Percentiles rank a stretch among this genome's conserved stretches.
Evolutionary conservation across 768 basidiomycete genomes (phyloP).

Genomic region (Rhodocollybia butyracea): DNA sequence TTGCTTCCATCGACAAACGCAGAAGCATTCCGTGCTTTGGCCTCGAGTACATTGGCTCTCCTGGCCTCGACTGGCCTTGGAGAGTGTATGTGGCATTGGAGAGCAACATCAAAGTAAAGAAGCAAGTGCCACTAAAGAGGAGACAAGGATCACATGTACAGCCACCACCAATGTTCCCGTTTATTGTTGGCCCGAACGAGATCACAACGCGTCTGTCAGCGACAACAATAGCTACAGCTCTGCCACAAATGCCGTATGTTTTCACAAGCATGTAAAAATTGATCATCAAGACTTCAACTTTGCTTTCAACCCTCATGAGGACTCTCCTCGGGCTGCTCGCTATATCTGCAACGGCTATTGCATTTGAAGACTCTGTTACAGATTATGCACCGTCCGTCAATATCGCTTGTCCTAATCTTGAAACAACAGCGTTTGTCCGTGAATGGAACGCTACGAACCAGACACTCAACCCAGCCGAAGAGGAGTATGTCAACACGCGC

Average conservation of each 20-base stretch:
- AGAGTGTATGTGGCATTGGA: slow-evolving; percentile 58
- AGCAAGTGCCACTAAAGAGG: neutral
- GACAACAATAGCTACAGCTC: neutral
- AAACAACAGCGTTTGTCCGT: slow-evolving; percentile 46
- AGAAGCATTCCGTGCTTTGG: slow-evolving; percentile 76
- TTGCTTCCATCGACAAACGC: slow-evolving; percentile 68
- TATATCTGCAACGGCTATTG: neutral
- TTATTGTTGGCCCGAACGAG: neutral
- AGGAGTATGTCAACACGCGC: slow-evolving; percentile 43
- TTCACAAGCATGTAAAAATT: neutral
- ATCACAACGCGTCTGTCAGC: too few relatives aligned
- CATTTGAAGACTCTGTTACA: slow-evolving; percentile 27
- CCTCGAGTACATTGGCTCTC: slow-evolving; percentile 52
- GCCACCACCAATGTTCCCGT: neutral
- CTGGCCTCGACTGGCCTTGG: slow-evolving; percentile 53
- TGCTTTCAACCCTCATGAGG: neutral
- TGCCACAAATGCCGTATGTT: neutral
- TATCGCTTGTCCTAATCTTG: slow-evolving; percentile 49
- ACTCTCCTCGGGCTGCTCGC: slow-evolving; percentile 4
- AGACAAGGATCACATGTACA: too few relatives aligned
- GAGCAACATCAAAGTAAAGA: slow-evolving; percentile 53
- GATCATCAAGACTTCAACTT: neutral
- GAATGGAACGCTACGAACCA: slow-evolving; percentile 49
- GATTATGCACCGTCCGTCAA: slow-evolving; percentile 53
- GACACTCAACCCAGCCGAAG: slow-evolving; percentile 46